Evolutionary conservation across 2,329 filamentous ascomycete species (phyloP).

Genomic region (Ceratocystis ficicola): DNA sequence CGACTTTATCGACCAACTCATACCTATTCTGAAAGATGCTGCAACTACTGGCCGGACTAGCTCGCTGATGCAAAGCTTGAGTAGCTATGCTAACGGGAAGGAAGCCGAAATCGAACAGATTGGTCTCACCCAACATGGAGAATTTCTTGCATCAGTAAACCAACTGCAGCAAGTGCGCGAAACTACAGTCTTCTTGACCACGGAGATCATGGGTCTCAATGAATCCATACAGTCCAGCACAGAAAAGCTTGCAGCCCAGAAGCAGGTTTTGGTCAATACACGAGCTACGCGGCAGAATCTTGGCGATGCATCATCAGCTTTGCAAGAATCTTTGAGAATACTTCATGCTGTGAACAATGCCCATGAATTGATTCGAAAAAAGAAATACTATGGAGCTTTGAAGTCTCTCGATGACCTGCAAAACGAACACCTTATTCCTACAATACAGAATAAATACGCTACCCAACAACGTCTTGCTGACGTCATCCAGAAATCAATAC

Average conservation of each 20-base stretch:
- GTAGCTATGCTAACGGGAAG: slow-evolving; percentile 68
- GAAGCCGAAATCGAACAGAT: slow-evolving; percentile 89
- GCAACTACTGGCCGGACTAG: slow-evolving; percentile 42
- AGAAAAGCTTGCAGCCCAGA: slow-evolving; percentile 85
- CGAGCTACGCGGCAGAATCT: slow-evolving; percentile 89
- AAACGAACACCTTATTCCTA: slow-evolving; percentile 74
- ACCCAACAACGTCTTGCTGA: slow-evolving; percentile 91
- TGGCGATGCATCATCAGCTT: slow-evolving; percentile 74
- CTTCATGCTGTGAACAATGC: slow-evolving; percentile 86
- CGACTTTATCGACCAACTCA: slow-evolving; percentile 91
- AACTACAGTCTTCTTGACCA: slow-evolving; percentile 75
- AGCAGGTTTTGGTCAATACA: slow-evolving; percentile 86
- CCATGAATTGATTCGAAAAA: slow-evolving; percentile 79
- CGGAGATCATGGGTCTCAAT: slow-evolving; percentile 84
- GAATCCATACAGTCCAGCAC: slow-evolving; percentile 92
- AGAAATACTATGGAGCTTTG: slow-evolving; percentile 89
- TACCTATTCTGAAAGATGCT: slow-evolving; percentile 86
- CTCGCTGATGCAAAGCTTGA: slow-evolving; percentile 24
- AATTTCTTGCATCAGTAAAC: slow-evolving; percentile 87
- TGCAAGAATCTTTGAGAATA: slow-evolving; percentile 86
- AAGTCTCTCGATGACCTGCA: slow-evolving; percentile 91
- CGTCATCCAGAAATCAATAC: slow-evolving; percentile 91
- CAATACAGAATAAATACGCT: slow-evolving; percentile 67
- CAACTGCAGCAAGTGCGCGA: slow-evolving; percentile 86
- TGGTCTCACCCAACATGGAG: slow-evolving; percentile 90